Evolutionary conservation across 768 basidiomycete species (phyloP).

Genomic region (Hirschioporus abietinus): DNA sequence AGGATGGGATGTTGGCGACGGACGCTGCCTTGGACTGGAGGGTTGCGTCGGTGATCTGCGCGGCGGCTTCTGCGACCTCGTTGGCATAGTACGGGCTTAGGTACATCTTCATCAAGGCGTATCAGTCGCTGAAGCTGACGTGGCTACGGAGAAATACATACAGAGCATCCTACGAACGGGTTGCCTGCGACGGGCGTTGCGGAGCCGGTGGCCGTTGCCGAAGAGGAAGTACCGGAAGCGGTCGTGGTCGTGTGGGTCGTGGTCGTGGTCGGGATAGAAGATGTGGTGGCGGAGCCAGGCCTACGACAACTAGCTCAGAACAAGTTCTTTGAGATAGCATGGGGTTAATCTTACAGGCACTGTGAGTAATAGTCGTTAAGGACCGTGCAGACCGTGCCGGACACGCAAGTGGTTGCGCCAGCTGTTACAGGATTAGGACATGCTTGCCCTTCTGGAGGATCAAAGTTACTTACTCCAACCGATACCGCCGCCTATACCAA

Average conservation of each 20-base stretch:
- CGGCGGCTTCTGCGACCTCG: constrained; percentile 48
- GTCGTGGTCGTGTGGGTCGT: constrained; percentile 10
- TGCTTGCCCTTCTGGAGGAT: not conserved
- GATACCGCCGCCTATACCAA: constrained; percentile 34
- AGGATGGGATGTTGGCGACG: constrained; percentile 55
- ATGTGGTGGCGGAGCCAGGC: constrained; percentile 5
- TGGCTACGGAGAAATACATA: no score
- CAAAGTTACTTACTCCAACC: constrained; percentile 38
- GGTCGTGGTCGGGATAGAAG: constrained; percentile 13
- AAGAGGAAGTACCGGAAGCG: constrained; percentile 5
- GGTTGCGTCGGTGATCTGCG: constrained; percentile 43
- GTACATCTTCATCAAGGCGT: not conserved
- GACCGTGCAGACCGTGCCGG: constrained; percentile 26
- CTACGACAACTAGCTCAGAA: constrained; percentile 7
- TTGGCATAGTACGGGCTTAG: constrained; percentile 32
- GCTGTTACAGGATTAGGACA: constrained; percentile 12
- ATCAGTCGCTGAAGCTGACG: no score
- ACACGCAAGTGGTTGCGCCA: constrained; percentile 29
- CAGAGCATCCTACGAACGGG: constrained; percentile 48
- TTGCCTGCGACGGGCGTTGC: constrained; percentile 42
- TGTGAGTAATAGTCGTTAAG: constrained; percentile 30
- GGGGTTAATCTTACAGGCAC: constrained; percentile 24
- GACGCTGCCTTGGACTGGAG: constrained; percentile 43
- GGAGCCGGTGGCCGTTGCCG: constrained; percentile 25
- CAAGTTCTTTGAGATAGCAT: not conserved